Evolutionary conservation across 2,329 filamentous ascomycete species (phyloP), one percentile per base, ranked within the genome.

Genomic region (Periconia digitata): DNA sequence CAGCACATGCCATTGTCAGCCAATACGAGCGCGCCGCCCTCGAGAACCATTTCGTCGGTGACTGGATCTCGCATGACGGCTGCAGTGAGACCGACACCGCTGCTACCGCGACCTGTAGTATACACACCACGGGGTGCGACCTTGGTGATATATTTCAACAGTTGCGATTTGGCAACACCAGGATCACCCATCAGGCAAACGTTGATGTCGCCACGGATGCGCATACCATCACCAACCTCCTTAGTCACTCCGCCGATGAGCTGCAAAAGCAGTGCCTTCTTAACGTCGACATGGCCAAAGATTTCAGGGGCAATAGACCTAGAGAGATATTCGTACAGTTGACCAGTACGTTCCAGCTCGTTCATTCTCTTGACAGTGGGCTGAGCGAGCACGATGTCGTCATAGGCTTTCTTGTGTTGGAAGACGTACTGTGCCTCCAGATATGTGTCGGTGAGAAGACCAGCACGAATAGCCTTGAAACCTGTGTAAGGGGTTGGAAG

Each of bases 181-280:
- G 94, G 94, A 67, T 99, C 94, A 80, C 94, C 94, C 94, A 99
- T 99, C 66, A 99, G 77, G 72, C 94, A 97, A 54, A 99, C 87
- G 75, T 99, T 99, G 78, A 99, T 95, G 67, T 99, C 94, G 63
- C 94, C 94, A 80, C 94, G 90, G 69, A 99, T 99, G 64, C 91
- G 88, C 94, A 99, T 97, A 51, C 94, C 94, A 66, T 99, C 94
- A 44, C 91, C 91, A 82, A 97, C 95, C 66, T 94, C 87, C 74
- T 99, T 99, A 3, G 86, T 94, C 1, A 96, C 92, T 76, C 94
- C 94, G 53, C 94, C 94, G 57, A 99, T 96, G 27, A 99, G 83
- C 23, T 97, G 85, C 5, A 99, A 80, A n/a, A 99, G 82, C 12
- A 99, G 83, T 1, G 94, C 94, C 73, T 99, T 99, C 79, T 99